Conservation (phyloP, 768 basidiomycete species). For the Lyophyllum semitale region DNA sequence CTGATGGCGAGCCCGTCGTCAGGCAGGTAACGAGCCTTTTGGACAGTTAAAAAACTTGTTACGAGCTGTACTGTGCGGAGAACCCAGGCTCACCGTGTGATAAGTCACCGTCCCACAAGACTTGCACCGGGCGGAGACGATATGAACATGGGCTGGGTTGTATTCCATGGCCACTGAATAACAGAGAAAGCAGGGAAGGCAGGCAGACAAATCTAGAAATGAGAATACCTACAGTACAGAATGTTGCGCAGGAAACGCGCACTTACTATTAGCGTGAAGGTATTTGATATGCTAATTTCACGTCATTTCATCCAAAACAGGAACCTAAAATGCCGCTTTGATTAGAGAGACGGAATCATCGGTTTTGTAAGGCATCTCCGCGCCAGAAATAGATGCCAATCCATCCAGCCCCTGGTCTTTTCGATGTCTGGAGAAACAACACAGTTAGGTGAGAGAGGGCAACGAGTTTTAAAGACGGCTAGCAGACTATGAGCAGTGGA, state of each 20-base stretch:
- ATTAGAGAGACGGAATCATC: slow-evolving; percentile 11
- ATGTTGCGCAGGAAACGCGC: slow-evolving; percentile 16
- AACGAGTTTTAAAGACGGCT: slow-evolving; percentile 10
- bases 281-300: slow-evolving; percentile 21
- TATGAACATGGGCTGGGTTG: not conserved
- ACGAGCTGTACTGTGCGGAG: not conserved
- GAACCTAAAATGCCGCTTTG: slow-evolving; percentile 12
- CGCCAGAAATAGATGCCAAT: not conserved
- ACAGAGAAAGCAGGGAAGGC: not conserved
- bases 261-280: slow-evolving; percentile 12
- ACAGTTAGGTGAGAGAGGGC: slow-evolving; percentile 1
- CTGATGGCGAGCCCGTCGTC: slow-evolving; percentile 39
- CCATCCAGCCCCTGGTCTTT: not conserved
- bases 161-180: not conserved
- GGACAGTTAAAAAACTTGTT: slow-evolving; percentile 15
- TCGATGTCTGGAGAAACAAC: not conserved
- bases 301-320: slow-evolving; percentile 16
- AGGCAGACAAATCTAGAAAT: slow-evolving; percentile 8
- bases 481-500: slow-evolving; percentile 6
- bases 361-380: slow-evolving; percentile 12
- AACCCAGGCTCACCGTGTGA: not conserved
- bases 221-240: slow-evolving; percentile 7
- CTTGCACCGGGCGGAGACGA: not conserved
- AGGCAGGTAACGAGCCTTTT: slow-evolving; percentile 35
- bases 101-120: not conserved